Conservation (phyloP, 2,329 filamentous ascomycete genomes). For the Fusarium circinatum region DNA sequence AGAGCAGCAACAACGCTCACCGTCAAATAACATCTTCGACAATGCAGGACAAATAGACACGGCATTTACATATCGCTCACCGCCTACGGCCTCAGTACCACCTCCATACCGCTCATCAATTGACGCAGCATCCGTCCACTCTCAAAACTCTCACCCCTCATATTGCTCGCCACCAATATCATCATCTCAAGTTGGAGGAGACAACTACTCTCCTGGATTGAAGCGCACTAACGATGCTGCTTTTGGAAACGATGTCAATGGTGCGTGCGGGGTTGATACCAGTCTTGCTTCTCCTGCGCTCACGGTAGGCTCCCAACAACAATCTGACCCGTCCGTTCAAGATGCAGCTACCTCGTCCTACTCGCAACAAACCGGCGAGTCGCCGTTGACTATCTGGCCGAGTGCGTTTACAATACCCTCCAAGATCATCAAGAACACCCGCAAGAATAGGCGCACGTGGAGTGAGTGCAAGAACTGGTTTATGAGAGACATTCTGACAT, state of each 20-base stretch:
- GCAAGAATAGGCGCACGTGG: slow-evolving; percentile 49
- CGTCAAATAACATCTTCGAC: slow-evolving; percentile 4
- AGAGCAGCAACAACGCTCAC: slow-evolving; percentile 27
- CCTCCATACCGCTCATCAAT: slow-evolving; percentile 30
- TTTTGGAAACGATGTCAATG: slow-evolving; percentile 22
- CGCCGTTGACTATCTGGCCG: slow-evolving; percentile 43
- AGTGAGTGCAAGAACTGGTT: slow-evolving; percentile 41
- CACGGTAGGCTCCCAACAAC: slow-evolving; percentile 15
- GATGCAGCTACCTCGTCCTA: slow-evolving; percentile 3
- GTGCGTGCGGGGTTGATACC: slow-evolving; percentile 22
- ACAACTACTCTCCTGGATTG: background rate
- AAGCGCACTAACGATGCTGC: slow-evolving; percentile 29
- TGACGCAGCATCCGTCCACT: slow-evolving; percentile 5
- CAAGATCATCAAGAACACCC: slow-evolving; percentile 44
- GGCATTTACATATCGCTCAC: slow-evolving; percentile 14
- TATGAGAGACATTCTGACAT: background rate
- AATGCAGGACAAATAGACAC: background rate
- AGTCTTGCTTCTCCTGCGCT: slow-evolving; percentile 33
- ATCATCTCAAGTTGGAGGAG: slow-evolving; percentile 1
- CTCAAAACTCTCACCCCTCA: slow-evolving; percentile 9
- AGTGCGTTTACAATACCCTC: slow-evolving; percentile 46
- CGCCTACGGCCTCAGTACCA: slow-evolving; percentile 19
- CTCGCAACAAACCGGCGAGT: slow-evolving; percentile 10
- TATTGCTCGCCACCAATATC: slow-evolving; percentile 23
- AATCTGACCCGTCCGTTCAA: slow-evolving; percentile 13